phyloP scores from a whole-genome alignment of 2,329 filamentous ascomycete species.

The Aspergillus piperis region DNA sequence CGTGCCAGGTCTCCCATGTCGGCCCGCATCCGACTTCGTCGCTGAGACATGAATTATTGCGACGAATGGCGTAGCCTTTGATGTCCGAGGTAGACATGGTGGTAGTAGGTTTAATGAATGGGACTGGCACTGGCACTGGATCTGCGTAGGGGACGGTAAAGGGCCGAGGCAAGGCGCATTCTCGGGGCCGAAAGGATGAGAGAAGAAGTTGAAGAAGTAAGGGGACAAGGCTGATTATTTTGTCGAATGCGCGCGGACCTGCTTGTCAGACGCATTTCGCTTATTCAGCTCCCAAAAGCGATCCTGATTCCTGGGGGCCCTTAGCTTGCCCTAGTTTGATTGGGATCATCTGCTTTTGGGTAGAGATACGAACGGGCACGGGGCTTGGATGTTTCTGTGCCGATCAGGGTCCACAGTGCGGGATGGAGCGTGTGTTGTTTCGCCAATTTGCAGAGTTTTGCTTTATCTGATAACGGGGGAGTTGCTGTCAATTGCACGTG shows the following conservation, averaged over 20 bases:
- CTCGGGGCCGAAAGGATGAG: neutral
- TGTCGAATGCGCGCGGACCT: neutral
- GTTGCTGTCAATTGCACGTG: too few relatives aligned
- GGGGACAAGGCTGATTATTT: neutral
- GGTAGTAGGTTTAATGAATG: neutral
- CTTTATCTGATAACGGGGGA: too few relatives aligned
- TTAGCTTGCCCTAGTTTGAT: neutral
- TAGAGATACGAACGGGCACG: neutral
- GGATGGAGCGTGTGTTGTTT: too few relatives aligned
- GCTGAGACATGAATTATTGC: constrained; percentile 5
- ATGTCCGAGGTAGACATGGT: neutral
- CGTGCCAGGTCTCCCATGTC: constrained; percentile 3
- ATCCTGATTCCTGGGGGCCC: neutral
- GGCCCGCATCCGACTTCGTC: constrained; percentile 4
- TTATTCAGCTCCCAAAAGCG: neutral
- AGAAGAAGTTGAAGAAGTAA: neutral
- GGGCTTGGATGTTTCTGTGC: neutral
- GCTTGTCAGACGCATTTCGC: neutral
- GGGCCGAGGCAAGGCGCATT: neutral
- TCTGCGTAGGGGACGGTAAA: too few relatives aligned
- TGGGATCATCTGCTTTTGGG: neutral
- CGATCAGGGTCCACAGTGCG: neutral
- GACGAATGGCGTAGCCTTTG: constrained; percentile 2
- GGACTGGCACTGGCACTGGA: too few relatives aligned
- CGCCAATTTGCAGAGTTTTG: too few relatives aligned